A percentile compares a stretch with the other conserved stretches of the same genome.
phyloP scores from a whole-genome alignment of 1,284 basidiomycete genomes.

The Leccinum subspadiceum region DNA sequence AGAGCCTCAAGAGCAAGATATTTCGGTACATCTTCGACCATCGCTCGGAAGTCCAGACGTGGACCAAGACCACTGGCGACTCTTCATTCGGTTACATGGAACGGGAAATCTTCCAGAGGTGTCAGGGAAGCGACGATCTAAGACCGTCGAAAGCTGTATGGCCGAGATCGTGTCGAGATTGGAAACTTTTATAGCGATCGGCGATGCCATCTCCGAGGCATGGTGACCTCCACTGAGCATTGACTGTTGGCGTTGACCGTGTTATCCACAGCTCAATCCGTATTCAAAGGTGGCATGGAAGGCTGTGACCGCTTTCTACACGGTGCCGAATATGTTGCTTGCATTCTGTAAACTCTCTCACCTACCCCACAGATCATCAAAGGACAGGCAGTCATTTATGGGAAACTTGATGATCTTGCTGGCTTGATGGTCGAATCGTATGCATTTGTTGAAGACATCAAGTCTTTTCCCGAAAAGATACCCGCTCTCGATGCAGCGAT shows the following conservation, averaged over 20 bases:
- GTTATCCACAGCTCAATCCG: constrained; percentile 21
- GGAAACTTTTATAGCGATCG: constrained; percentile 25
- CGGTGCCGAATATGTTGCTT: constrained; percentile 11
- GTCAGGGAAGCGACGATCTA: not conserved
- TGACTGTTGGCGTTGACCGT: not conserved
- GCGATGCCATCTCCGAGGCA: constrained; percentile 26
- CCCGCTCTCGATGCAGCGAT: constrained; percentile 29
- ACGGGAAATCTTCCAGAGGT: constrained; percentile 1
- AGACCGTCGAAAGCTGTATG: constrained; percentile 18
- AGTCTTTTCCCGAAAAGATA: constrained; percentile 29
- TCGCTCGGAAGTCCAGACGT: constrained; percentile 1
- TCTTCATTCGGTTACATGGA: constrained; percentile 23
- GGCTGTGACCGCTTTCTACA: constrained; percentile 25
- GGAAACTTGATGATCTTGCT: constrained; percentile 24
- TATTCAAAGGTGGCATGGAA: constrained; percentile 29
- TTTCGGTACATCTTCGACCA: constrained; percentile 20
- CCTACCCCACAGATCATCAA: constrained; percentile 21
- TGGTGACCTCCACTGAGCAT: not conserved
- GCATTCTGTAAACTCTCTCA: constrained; percentile 11
- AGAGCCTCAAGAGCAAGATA: constrained; percentile 17
- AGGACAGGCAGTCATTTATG: constrained; percentile 28
- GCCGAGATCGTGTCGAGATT: constrained; percentile 23
- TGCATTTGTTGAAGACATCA: constrained; percentile 31
- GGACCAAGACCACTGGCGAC: constrained; percentile 13
- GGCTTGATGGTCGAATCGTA: constrained; percentile 31